A percentile compares a stretch with the other conserved stretches of the same genome.
These are phyloP conservation scores for Erysimum cheiri DNA, from an alignment of 441 rosid genomes.

Conservation along the genomic window DNA sequence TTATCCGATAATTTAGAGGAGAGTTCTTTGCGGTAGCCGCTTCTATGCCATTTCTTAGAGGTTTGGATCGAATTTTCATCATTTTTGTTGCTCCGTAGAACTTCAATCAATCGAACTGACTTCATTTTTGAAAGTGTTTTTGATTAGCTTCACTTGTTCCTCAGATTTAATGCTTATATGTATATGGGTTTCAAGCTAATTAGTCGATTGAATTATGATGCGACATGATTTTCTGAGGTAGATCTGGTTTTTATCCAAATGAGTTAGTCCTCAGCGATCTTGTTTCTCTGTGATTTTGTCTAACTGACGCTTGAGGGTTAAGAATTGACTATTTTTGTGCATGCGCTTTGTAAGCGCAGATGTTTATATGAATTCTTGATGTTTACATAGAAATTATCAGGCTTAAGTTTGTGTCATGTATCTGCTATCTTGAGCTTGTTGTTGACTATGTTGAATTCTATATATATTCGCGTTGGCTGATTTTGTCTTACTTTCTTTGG, in stretches of 20 bases:
- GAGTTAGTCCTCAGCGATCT: background rate
- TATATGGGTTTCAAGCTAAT: background rate
- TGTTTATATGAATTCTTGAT: no score
- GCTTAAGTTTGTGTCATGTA: background rate
- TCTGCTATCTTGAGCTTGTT: conserved; percentile 9
- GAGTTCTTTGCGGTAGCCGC: conserved; percentile 20
- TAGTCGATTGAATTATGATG: conserved; percentile 1
- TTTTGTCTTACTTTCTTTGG: background rate
- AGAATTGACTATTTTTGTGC: background rate
- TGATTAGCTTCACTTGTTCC: conserved; percentile 22
- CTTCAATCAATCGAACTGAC: background rate
- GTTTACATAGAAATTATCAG: background rate
- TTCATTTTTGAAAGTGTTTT: background rate
- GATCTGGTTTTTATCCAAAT: background rate
- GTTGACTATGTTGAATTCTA: background rate
- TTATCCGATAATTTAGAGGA: background rate
- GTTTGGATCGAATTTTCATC: conserved; percentile 42
- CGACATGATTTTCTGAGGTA: background rate
- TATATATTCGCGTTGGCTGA: background rate
- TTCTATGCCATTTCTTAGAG: conserved; percentile 44
- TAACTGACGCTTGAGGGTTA: background rate
- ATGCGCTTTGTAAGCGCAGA: background rate
- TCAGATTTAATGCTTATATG: conserved; percentile 47
- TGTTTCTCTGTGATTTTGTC: background rate
- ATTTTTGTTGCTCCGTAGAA: background rate